Conservation (phyloP, 164 flowering plant species). For the Vitis rupestris region DNA sequence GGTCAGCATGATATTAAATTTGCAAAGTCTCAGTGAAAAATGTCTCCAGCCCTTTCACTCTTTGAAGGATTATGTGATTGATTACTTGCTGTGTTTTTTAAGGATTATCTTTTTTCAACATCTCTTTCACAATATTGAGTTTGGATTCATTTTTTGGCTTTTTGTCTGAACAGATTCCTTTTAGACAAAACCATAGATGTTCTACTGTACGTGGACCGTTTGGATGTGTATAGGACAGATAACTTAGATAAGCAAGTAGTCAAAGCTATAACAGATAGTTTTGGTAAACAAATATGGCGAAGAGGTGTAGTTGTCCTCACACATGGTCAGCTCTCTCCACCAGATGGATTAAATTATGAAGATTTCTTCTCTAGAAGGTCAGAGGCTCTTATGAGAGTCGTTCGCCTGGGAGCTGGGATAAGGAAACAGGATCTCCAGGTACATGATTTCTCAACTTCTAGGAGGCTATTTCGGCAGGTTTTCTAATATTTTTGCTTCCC, state of each 20-base stretch:
- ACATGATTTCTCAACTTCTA: neutral
- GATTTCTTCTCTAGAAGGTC: slow-evolving; percentile 76
- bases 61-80: too few relatives aligned
- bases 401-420: slow-evolving; percentile 63
- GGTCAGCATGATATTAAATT: neutral
- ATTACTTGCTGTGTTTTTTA: neutral
- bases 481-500: neutral
- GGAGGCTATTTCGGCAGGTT: too few relatives aligned
- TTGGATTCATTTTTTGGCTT: slow-evolving; percentile 1
- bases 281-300: slow-evolving; percentile 88
- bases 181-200: slow-evolving; percentile 92
- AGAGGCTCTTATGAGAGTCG: slow-evolving; percentile 69
- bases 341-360: slow-evolving; percentile 82
- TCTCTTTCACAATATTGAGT: neutral
- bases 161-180: slow-evolving; percentile 62
- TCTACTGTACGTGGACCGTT: slow-evolving; percentile 89
- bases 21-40: too few relatives aligned
- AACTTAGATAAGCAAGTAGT: slow-evolving; percentile 85
- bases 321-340: slow-evolving; percentile 94
- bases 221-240: slow-evolving; percentile 93
- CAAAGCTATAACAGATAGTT: slow-evolving; percentile 75
- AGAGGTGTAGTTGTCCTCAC: slow-evolving; percentile 80
- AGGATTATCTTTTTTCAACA: neutral
- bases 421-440: slow-evolving; percentile 63
- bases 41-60: too few relatives aligned